Evolutionary conservation across 805 yeast genomes (phyloP).

Genomic region (Yarrowia bubula): DNA sequence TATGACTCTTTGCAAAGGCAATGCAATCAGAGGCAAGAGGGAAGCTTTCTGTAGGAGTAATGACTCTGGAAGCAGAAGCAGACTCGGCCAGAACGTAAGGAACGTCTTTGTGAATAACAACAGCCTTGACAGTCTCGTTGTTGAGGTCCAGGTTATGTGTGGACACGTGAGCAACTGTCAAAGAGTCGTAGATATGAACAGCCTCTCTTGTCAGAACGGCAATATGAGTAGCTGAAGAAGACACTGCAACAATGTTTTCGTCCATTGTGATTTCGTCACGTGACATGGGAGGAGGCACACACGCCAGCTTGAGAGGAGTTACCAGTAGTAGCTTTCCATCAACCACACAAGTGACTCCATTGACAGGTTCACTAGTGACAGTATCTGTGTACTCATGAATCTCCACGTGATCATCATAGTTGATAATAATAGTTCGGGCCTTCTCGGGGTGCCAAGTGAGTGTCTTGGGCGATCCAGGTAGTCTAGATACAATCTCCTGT

Average conservation of each 20-base stretch:
- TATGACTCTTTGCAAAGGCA: constrained; percentile 18
- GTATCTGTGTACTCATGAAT: constrained; percentile 66
- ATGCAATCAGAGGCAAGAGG: constrained; percentile 13
- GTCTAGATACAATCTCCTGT: constrained; percentile 55
- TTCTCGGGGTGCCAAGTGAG: constrained; percentile 86
- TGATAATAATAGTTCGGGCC: constrained; percentile 66
- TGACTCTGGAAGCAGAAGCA: constrained; percentile 10
- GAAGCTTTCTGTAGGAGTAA: not conserved
- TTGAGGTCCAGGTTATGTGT: constrained; percentile 1
- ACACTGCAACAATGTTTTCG: constrained; percentile 61
- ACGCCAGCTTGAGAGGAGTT: constrained; percentile 81
- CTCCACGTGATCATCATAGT: constrained; percentile 43
- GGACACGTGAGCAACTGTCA: not conserved
- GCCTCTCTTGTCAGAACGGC: constrained; percentile 39
- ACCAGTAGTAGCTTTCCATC: constrained; percentile 71
- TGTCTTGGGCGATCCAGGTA: constrained; percentile 33
- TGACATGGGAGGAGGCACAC: constrained; percentile 92
- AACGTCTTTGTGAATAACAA: constrained; percentile 53
- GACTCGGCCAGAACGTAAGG: constrained; percentile 54
- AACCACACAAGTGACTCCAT: constrained; percentile 75
- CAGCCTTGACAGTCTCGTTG: constrained; percentile 28
- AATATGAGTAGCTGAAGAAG: constrained; percentile 50
- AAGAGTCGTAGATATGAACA: constrained; percentile 2
- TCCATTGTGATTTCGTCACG: constrained; percentile 61
- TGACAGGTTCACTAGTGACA: constrained; percentile 65